A percentile compares a stretch with the other conserved stretches of the same genome.
Conservation (phyloP, 345 rosid genomes). For the Populus euphratica region DNA sequence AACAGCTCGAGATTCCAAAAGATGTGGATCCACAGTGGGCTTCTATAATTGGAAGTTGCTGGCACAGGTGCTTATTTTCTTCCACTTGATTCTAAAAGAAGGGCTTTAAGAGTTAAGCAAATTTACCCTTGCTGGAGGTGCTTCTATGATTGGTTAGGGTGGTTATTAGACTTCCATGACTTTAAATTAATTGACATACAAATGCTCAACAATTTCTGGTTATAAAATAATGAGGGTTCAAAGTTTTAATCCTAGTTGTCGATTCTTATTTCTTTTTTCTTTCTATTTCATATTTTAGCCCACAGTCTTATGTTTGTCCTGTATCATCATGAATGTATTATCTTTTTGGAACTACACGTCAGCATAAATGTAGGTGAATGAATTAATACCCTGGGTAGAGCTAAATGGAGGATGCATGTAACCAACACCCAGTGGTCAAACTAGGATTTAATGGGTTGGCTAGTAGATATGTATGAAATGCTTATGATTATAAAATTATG, state of each 20-base stretch:
- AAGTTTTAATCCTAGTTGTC: not conserved
- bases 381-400: not conserved
- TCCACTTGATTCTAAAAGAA: not conserved
- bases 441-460: not conserved
- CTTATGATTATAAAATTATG: not conserved
- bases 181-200: not conserved
- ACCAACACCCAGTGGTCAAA: not conserved
- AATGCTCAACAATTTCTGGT: not conserved
- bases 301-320: not conserved
- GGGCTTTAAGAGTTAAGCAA: not conserved
- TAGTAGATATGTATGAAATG: not conserved
- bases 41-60: conserved; percentile 81
- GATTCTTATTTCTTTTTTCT: not conserved
- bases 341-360: not conserved
- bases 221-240: not conserved
- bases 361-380: not conserved
- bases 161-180: conserved; percentile 4
- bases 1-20: conserved; percentile 78
- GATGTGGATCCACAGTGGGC: conserved; percentile 81
- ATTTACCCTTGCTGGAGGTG: not conserved
- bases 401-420: not conserved
- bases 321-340: not conserved
- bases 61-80: conserved; percentile 63
- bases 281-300: no score
- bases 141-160: not conserved